phyloP scores from a whole-genome alignment of 1,284 basidiomycete species.

The Boletus smithii region DNA sequence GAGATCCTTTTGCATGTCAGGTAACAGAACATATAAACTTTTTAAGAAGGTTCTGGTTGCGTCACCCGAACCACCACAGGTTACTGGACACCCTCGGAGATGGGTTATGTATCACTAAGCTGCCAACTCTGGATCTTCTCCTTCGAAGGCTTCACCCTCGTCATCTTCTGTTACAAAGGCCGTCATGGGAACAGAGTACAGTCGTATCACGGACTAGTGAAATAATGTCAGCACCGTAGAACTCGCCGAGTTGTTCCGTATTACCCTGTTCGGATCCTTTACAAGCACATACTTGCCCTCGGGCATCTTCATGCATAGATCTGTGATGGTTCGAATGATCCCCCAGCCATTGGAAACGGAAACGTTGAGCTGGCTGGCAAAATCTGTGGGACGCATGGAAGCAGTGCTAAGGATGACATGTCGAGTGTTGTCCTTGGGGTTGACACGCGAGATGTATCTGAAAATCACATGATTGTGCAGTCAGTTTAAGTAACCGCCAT shows the following conservation, averaged over 20 bases:
- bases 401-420: slow-evolving; percentile 96
- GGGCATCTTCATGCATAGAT: slow-evolving; percentile 90
- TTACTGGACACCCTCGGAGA: slow-evolving; percentile 8
- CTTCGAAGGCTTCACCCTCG: slow-evolving; percentile 50
- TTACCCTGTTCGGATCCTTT: slow-evolving; percentile 94
- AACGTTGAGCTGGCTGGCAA: slow-evolving; percentile 94
- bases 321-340: slow-evolving; percentile 91
- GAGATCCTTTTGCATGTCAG: slow-evolving; percentile 64
- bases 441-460: slow-evolving; percentile 90
- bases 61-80: background rate
- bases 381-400: slow-evolving; percentile 92
- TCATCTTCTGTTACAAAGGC: slow-evolving; percentile 75
- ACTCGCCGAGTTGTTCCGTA: slow-evolving; percentile 1
- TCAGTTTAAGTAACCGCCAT: slow-evolving; percentile 9
- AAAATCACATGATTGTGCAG: slow-evolving; percentile 9
- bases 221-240: slow-evolving; percentile 9
- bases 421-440: slow-evolving; percentile 90
- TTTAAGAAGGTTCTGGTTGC: background rate
- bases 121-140: slow-evolving; percentile 45
- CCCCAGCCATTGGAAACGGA: slow-evolving; percentile 98
- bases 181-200: slow-evolving; percentile 88
- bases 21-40: slow-evolving; percentile 11
- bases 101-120: slow-evolving; percentile 15
- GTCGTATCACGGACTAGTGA: slow-evolving; percentile 81
- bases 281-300: slow-evolving; percentile 96